Percentiles rank a stretch among this genome's conserved stretches.
phyloP scores from a whole-genome alignment of 148 eudicot genomes.

The Persicaria tinctoria region DNA sequence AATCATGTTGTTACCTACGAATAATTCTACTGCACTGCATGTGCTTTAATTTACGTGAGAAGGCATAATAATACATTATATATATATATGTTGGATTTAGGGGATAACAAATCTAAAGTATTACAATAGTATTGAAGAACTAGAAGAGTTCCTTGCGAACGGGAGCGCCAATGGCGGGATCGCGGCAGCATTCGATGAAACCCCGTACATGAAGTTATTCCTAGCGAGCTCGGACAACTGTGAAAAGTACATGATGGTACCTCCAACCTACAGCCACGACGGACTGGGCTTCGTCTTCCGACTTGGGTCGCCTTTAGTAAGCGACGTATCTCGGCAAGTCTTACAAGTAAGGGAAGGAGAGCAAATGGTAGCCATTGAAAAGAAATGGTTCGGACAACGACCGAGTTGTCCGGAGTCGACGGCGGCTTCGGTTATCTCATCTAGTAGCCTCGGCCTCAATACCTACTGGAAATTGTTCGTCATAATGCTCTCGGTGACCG shows the following conservation, averaged over 20 bases:
- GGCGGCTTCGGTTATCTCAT: neutral
- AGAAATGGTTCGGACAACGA: slow-evolving; percentile 14
- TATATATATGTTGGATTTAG: no score
- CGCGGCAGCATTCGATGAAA: slow-evolving; percentile 24
- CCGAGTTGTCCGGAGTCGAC: neutral
- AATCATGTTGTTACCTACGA: no score
- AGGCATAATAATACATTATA: no score
- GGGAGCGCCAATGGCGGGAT: slow-evolving; percentile 23
- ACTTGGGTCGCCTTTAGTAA: slow-evolving; percentile 29
- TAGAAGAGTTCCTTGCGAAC: slow-evolving; percentile 18
- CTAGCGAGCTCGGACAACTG: neutral
- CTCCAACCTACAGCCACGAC: slow-evolving; percentile 12
- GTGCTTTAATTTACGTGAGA: no score
- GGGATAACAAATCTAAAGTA: slow-evolving; percentile 9
- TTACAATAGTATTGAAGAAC: slow-evolving; percentile 15
- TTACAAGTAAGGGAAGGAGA: slow-evolving; percentile 36
- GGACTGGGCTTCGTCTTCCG: slow-evolving; percentile 23
- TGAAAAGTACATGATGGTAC: neutral
- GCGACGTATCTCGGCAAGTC: slow-evolving; percentile 45
- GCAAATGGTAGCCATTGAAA: slow-evolving; percentile 27
- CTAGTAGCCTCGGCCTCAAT: neutral
- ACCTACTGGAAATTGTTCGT: neutral
- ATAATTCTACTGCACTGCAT: neutral
- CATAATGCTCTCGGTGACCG: neutral
- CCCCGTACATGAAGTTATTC: neutral